Evolutionary conservation across 208 protist species (phyloP).

Genomic region (Leishmania guyanensis): DNA sequence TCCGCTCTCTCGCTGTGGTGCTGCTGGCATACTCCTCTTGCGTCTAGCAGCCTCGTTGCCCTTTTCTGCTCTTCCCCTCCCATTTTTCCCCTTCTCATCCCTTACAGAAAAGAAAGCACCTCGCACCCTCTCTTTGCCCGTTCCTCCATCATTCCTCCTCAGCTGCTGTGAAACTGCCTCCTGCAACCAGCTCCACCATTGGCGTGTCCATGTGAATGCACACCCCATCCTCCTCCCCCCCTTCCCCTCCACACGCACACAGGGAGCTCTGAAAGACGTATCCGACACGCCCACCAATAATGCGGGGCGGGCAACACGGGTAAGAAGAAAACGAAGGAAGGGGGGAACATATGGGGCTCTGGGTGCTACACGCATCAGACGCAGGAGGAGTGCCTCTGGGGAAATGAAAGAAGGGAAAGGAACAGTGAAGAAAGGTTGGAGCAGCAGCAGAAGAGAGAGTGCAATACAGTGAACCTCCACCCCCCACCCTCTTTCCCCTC

Average conservation of each 20-base stretch:
- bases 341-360: neutral
- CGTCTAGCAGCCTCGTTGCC: neutral
- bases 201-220: no score
- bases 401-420: neutral
- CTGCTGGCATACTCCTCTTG: neutral
- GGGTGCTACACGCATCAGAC: neutral
- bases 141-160: no score
- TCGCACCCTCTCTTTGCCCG: no score
- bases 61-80: neutral
- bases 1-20: neutral
- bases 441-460: neutral
- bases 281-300: neutral
- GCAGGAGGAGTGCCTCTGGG: neutral
- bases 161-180: no score
- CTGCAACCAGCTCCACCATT: no score
- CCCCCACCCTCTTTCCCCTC: neutral
- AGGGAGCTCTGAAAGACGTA: neutral
- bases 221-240: no score
- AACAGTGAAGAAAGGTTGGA: neutral
- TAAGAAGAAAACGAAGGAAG: neutral
- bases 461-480: neutral
- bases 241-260: neutral
- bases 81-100: neutral
- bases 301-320: neutral
- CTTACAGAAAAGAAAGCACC: no score